Percentiles rank a stretch among this genome's conserved stretches.
These are phyloP conservation scores for Aphanomyces invadans DNA, from an alignment of 352 stramenopile genomes.

Conservation along the genomic window DNA sequence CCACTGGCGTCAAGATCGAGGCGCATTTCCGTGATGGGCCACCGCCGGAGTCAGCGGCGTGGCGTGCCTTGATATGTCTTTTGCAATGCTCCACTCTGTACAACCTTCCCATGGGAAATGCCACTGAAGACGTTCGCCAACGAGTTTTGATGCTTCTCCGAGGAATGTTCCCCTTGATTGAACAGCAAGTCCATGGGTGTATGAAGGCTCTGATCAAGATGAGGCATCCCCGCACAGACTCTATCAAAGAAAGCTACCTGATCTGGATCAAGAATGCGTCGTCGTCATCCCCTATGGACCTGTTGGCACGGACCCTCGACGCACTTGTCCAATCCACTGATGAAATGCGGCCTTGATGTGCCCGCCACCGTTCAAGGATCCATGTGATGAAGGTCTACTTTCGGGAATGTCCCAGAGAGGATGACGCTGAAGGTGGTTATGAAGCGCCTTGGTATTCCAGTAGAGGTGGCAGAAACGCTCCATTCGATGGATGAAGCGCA, in stretches of 20 bases:
- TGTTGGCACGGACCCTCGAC: background rate
- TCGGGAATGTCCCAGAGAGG: no score
- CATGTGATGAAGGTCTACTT: no score
- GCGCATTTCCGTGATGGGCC: background rate
- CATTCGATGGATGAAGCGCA: no score
- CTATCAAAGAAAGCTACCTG: slow-evolving; percentile 10
- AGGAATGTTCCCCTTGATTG: slow-evolving; percentile 17
- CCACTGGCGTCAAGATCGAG: slow-evolving; percentile 4
- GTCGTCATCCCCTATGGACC: background rate
- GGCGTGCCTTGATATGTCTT: background rate
- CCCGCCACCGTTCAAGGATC: no score
- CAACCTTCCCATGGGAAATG: background rate
- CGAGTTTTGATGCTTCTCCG: background rate
- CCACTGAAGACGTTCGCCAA: background rate
- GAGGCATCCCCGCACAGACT: background rate
- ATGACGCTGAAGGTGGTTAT: no score
- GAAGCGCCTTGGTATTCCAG: no score
- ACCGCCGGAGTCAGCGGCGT: background rate
- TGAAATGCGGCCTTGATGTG: no score
- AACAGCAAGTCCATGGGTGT: slow-evolving; percentile 21
- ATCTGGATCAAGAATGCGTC: slow-evolving; percentile 8
- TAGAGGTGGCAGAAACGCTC: no score
- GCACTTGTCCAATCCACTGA: background rate
- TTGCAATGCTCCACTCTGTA: background rate
- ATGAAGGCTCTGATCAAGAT: slow-evolving; percentile 19